Conservation (phyloP, 2,329 filamentous ascomycete species). For the Mollisia scopiformis region DNA sequence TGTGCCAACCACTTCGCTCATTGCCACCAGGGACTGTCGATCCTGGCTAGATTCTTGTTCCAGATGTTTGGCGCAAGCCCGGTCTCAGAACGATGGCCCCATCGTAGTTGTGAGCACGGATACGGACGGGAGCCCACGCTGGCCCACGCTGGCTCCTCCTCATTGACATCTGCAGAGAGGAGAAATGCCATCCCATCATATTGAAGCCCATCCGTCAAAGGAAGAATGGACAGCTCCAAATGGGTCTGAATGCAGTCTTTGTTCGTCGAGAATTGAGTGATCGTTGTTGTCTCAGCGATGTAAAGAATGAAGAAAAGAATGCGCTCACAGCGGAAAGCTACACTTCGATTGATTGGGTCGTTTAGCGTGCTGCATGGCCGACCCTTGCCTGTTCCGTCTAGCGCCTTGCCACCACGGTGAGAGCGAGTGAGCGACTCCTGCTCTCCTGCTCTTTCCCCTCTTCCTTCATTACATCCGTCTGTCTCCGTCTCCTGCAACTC, state of each 20-base stretch:
- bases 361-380: background rate
- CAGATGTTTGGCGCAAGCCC: constrained; percentile 8
- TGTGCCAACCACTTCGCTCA: background rate
- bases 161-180: no score
- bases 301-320: background rate
- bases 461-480: background rate
- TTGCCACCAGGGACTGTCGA: background rate
- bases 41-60: constrained; percentile 12
- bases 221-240: background rate
- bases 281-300: background rate
- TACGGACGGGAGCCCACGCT: no score
- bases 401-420: background rate
- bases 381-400: background rate
- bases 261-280: background rate
- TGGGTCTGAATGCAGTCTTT: background rate
- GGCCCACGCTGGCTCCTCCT: no score
- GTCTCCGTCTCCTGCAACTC: constrained; percentile 1
- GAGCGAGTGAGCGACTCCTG: background rate
- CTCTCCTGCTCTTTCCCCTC: background rate
- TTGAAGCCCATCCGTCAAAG: background rate
- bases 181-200: background rate
- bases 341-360: background rate
- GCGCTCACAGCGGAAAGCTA: background rate
- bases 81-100: background rate
- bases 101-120: constrained; percentile 4